These are phyloP conservation scores for Discostella stelligeroides DNA, from an alignment of 108 stramenopile species.

Conservation along the genomic window DNA sequence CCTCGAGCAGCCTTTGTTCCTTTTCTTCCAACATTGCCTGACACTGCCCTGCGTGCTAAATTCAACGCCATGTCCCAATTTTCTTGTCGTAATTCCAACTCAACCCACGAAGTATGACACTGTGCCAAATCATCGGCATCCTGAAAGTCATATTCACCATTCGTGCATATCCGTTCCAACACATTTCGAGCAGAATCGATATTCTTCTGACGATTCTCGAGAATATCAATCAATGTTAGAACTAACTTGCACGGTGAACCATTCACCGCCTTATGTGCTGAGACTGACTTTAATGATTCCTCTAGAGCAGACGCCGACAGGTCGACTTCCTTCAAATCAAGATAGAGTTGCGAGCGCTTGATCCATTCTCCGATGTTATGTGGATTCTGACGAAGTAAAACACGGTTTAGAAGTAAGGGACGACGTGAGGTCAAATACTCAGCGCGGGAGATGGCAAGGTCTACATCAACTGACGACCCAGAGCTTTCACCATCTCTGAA, in stretches of 20 bases:
- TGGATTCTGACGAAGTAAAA: constrained; percentile 96
- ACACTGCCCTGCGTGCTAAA: constrained; percentile 67
- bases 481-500: constrained; percentile 30
- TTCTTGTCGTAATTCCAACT: constrained; percentile 93
- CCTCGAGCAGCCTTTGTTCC: constrained; percentile 44
- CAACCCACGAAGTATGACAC: constrained; percentile 92
- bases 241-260: constrained; percentile 86
- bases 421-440: constrained; percentile 93
- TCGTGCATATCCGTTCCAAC: constrained; percentile 69
- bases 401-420: constrained; percentile 91
- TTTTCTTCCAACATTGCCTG: constrained; percentile 53
- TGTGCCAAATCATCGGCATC: constrained; percentile 93
- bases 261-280: constrained; percentile 65
- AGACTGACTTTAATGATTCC: constrained; percentile 76
- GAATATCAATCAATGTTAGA: constrained; percentile 74
- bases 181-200: constrained; percentile 84
- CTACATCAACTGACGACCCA: constrained; percentile 74
- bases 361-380: constrained; percentile 97
- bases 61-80: constrained; percentile 88
- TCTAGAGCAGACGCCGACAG: constrained; percentile 73
- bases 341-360: constrained; percentile 86
- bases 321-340: constrained; percentile 42
- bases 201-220: constrained; percentile 74
- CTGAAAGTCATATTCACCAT: constrained; percentile 65
- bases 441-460: constrained; percentile 92